Percentiles rank a stretch among this genome's conserved stretches.
These are phyloP conservation scores for Tritrichomonas musculus DNA, from an alignment of 208 protist species.

Conservation along the genomic window DNA sequence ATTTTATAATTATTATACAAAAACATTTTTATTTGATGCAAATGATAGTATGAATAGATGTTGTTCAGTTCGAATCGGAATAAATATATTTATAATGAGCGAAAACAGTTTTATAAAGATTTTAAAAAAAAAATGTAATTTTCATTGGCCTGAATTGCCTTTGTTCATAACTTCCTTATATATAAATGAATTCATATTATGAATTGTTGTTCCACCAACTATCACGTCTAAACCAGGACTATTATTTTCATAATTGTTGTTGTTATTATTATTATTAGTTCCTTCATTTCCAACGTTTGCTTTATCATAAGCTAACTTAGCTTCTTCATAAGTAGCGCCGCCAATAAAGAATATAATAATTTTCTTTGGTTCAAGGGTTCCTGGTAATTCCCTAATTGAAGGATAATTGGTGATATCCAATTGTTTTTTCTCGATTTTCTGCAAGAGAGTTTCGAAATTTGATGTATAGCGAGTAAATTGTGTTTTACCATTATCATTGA, in stretches of 20 bases:
- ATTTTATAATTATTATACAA: no score
- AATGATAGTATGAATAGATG: no score
- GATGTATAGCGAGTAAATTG: neutral
- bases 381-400: neutral
- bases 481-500: neutral
- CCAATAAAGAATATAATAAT: neutral
- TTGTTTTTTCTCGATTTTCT: neutral
- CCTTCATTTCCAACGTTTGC: no score
- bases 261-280: no score
- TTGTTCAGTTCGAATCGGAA: no score
- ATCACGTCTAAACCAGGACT: neutral
- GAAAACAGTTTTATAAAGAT: no score
- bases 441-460: neutral
- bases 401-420: neutral
- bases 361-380: neutral
- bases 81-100: no score
- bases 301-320: neutral
- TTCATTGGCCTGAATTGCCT: no score
- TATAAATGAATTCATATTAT: neutral
- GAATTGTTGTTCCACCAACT: neutral
- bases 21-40: no score
- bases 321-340: conserved; percentile 13
- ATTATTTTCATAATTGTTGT: no score
- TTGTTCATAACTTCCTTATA: no score
- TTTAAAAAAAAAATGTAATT: no score